Conservation (phyloP, 202 grass and related monocot genomes). For the Carex sylvatica region DNA sequence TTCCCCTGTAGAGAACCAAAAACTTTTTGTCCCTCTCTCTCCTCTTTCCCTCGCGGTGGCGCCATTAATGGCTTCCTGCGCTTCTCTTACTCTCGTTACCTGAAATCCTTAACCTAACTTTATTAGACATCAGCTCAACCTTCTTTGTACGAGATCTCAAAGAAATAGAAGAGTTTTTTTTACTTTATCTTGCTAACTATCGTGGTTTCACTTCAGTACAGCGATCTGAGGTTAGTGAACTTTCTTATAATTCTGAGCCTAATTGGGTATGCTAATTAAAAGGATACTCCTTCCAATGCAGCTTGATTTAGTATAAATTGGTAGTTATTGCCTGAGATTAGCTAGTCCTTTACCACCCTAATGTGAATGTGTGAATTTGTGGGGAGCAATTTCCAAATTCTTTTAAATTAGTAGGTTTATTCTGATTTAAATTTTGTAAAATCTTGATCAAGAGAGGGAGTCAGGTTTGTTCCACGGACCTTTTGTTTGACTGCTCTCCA, state of each 20-base stretch:
- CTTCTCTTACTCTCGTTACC: not conserved
- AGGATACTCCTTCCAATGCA: conserved; percentile 27
- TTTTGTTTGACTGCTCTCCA: not conserved
- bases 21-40: not conserved
- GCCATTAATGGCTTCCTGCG: conserved; percentile 25
- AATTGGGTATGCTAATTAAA: not conserved
- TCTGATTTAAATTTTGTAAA: not conserved
- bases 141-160: conserved; percentile 20
- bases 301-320: conserved; percentile 30
- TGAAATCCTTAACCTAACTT: not conserved
- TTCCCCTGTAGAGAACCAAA: not conserved
- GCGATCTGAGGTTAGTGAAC: conserved; percentile 22
- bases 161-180: not conserved
- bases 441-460: not conserved
- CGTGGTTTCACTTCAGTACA: not conserved
- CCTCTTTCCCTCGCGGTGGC: conserved; percentile 23
- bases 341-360: conserved; percentile 21
- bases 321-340: conserved; percentile 25
- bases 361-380: conserved; percentile 39
- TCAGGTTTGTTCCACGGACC: not conserved
- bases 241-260: not conserved
- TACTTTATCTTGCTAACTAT: not conserved
- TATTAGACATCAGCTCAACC: not conserved
- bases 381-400: conserved; percentile 34
- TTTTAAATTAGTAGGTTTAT: conserved; percentile 20